These are phyloP conservation scores for Yamadazyma blattariae DNA, from an alignment of 1,139 yeast genomes.

Conservation along the genomic window DNA sequence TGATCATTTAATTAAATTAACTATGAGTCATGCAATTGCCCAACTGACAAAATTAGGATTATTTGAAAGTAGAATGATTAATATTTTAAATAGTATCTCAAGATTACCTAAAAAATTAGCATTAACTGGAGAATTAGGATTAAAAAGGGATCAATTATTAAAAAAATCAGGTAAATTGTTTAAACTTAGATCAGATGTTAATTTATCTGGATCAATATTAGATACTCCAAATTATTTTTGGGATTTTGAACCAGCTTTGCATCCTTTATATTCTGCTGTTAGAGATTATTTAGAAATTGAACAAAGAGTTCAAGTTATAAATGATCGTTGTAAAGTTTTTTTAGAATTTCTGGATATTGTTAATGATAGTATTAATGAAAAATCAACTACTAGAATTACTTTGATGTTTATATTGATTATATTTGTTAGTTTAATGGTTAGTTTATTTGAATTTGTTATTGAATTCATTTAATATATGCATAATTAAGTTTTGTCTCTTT, in stretches of 20 bases:
- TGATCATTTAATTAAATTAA: conserved; percentile 86
- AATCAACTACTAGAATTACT: conserved; percentile 86
- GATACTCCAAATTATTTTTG: conserved; percentile 97
- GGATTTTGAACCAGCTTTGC: conserved; percentile 94
- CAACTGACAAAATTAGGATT: conserved; percentile 90
- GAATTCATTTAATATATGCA: conserved; percentile 30
- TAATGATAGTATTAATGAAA: conserved; percentile 91
- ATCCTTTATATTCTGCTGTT: conserved; percentile 86
- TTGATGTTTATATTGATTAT: conserved; percentile 87
- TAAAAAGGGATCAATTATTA: conserved; percentile 73
- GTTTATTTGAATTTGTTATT: conserved; percentile 42
- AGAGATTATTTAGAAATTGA: conserved; percentile 93
- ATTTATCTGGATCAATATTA: conserved; percentile 81
- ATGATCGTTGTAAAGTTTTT: conserved; percentile 91
- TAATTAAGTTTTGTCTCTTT: too few relatives aligned
- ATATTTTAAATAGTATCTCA: conserved; percentile 77
- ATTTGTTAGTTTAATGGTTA: conserved; percentile 71
- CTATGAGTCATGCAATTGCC: conserved; percentile 95
- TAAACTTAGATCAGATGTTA: conserved; percentile 89
- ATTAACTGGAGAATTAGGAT: conserved; percentile 79
- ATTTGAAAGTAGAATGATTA: conserved; percentile 89
- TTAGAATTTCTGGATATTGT: conserved; percentile 90
- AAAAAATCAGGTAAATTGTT: conserved; percentile 88
- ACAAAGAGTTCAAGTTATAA: conserved; percentile 87
- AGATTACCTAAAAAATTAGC: conserved; percentile 88